phyloP scores from a whole-genome alignment of 257 asterid species.

The Capsicum chinense region DNA sequence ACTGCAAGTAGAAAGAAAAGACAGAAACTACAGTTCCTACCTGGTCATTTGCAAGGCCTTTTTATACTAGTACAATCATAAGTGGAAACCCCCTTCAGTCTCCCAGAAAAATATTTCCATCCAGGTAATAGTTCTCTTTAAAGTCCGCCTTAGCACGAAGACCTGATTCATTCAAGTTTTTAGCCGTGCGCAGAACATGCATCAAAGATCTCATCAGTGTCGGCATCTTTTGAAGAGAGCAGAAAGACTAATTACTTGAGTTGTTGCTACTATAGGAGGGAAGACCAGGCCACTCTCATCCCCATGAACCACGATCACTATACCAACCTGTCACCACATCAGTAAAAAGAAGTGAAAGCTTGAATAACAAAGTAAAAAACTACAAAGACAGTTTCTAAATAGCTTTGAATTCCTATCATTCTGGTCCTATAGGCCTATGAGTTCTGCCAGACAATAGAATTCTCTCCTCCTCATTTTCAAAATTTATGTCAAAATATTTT shows the following conservation, averaged over 20 bases:
- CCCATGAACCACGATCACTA: conserved; percentile 90
- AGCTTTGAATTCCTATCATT: conserved; percentile 48
- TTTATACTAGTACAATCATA: conserved; percentile 87
- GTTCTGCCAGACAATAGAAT: conserved; percentile 90
- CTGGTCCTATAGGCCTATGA: conserved; percentile 95
- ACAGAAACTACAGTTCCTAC: conserved; percentile 39
- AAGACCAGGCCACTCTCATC: conserved; percentile 86
- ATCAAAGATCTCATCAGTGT: conserved; percentile 72
- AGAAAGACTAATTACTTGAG: conserved; percentile 75
- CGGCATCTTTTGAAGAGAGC: conserved; percentile 88
- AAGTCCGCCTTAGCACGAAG: conserved; percentile 70
- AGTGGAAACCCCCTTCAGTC: conserved; percentile 87
- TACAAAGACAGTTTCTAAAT: not conserved
- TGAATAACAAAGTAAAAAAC: conserved; percentile 1
- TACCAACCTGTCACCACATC: conserved; percentile 70
- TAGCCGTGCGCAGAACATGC: conserved; percentile 69
- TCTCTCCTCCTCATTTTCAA: conserved; percentile 89
- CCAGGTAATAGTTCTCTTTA: conserved; percentile 90
- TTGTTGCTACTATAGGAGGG: conserved; percentile 87
- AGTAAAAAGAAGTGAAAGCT: conserved; percentile 21
- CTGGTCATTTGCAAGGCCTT: conserved; percentile 80
- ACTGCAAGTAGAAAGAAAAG: conserved; percentile 21
- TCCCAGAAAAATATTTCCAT: conserved; percentile 95
- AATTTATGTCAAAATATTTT: conserved; percentile 81
- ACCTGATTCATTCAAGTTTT: conserved; percentile 71